Evolutionary conservation across 2,329 filamentous ascomycete species (phyloP), one percentile per base, ranked within the genome.

Genomic region (Fusarium acutatum): DNA sequence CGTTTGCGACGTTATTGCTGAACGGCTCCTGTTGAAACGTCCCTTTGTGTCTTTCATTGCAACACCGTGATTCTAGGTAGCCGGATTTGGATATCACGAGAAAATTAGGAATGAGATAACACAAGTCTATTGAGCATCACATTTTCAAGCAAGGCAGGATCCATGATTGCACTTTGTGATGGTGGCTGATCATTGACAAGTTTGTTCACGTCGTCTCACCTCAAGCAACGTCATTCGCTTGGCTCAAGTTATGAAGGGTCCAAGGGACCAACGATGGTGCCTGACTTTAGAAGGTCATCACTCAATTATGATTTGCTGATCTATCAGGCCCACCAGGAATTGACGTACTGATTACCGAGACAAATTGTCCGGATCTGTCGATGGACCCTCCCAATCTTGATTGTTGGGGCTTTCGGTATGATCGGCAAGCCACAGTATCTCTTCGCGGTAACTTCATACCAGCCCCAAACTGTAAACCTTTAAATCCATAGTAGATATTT

Each of bases 21-120:
- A 47, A 47, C 44, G 13, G 13, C 18, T 8, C 13, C 6, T 46
- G 6, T 22, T 13, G 1, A 28, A 15, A 24, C 4, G 8, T 3
- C 46, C 4, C 3, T 9, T 5, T 1, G 0, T 26, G 17, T 9
- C 12, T 2, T 13, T 10, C 5, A 9, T n/a, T 18, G 5, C 28
- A n/a, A 18, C 1, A 24, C 8, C 0, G 3, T 24, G 4, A 34
- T 6, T 2, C 1, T 2, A 5, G 4, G 3, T 1, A 13, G 6
- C 22, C 46, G 22, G 15, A 50, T 34, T 4, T 12, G 22, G 28
- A 24, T 24, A 10, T 1, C 1, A 0, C 11, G 1, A 15, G 3
- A 10, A 5, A 6, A 4, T 7, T 2, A 35, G 44, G 56, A 61
- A 61, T 61, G 26, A 12, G 8, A 20, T 1, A 2, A 2, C 7